phyloP scores from a whole-genome alignment of 768 basidiomycete genomes.

The Podaxis sp. region DNA sequence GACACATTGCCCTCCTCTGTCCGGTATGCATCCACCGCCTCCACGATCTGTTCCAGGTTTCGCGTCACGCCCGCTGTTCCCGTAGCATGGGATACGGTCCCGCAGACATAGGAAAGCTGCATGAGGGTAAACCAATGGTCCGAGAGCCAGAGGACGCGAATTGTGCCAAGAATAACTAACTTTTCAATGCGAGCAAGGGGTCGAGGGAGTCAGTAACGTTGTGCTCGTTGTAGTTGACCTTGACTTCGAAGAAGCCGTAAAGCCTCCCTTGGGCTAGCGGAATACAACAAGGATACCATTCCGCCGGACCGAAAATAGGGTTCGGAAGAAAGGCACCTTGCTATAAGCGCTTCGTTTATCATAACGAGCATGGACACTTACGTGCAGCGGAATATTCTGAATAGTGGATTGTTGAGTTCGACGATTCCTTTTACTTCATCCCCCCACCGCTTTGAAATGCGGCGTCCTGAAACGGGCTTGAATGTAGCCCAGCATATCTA shows the following conservation, averaged over 20 bases:
- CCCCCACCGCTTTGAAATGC: not conserved
- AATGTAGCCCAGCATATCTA: not conserved
- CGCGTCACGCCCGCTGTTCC: constrained; percentile 64
- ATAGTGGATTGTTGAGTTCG: not conserved
- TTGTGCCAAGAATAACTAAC: not conserved
- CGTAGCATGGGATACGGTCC: not conserved
- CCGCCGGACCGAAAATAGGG: not conserved
- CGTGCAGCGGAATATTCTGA: not conserved
- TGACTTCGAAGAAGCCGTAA: not conserved
- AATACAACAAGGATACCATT: not conserved
- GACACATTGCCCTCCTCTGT: constrained; percentile 85
- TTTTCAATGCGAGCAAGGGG: not conserved
- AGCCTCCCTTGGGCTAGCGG: not conserved
- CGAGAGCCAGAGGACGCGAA: not conserved
- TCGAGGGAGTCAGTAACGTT: not conserved
- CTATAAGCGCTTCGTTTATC: not conserved
- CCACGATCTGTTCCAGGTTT: constrained; percentile 81
- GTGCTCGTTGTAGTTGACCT: not conserved
- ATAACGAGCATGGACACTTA: not conserved
- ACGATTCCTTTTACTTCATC: not conserved
- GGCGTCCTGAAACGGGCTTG: not conserved
- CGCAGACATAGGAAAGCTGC: not conserved
- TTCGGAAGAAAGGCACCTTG: not conserved
- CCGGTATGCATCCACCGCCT: constrained; percentile 79
- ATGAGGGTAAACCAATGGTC: not conserved